Percentiles rank a stretch among this genome's conserved stretches.
Conservation (phyloP, 2,329 filamentous ascomycete genomes). For the Pestalotiopsis sp. region DNA sequence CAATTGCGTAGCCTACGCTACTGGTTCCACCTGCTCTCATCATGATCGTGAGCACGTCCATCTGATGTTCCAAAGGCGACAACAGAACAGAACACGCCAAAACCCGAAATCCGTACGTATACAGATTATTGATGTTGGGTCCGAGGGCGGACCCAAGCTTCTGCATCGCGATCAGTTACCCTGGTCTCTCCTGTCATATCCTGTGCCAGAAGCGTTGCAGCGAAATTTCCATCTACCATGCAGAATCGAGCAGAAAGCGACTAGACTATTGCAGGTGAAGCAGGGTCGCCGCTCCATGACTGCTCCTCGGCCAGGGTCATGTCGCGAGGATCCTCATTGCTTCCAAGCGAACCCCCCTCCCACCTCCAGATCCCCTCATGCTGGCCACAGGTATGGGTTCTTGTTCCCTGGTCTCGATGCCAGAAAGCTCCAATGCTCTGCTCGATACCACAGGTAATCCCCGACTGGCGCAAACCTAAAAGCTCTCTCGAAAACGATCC, state of each 20-base stretch:
- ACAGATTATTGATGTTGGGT: not conserved
- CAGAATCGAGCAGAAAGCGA: not conserved
- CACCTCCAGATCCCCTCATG: not conserved
- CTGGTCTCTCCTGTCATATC: not conserved
- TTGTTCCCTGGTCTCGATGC: not conserved
- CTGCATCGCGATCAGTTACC: not conserved
- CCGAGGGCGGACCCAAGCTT: not conserved
- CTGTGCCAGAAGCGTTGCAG: conserved; percentile 4
- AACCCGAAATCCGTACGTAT: not conserved
- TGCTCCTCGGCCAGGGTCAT: not conserved
- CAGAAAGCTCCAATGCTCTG: not conserved
- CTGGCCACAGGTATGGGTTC: not conserved
- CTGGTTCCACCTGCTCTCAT: not conserved
- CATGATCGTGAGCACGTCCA: not conserved
- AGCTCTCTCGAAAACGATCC: not conserved
- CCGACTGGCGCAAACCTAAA: conserved; percentile 9
- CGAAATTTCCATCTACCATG: not conserved
- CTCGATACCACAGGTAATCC: not conserved
- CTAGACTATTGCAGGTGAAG: conserved; percentile 1
- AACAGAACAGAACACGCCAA: not conserved
- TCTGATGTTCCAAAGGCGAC: not conserved
- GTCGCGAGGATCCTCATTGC: conserved; percentile 5
- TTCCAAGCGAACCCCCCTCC: conserved; percentile 3
- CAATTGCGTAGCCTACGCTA: not conserved
- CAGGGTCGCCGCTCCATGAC: not conserved